Evolutionary conservation across 192 early-diverging fungal genomes (phyloP), one percentile per base, ranked within the genome.

Genomic region (Podila verticillata): DNA sequence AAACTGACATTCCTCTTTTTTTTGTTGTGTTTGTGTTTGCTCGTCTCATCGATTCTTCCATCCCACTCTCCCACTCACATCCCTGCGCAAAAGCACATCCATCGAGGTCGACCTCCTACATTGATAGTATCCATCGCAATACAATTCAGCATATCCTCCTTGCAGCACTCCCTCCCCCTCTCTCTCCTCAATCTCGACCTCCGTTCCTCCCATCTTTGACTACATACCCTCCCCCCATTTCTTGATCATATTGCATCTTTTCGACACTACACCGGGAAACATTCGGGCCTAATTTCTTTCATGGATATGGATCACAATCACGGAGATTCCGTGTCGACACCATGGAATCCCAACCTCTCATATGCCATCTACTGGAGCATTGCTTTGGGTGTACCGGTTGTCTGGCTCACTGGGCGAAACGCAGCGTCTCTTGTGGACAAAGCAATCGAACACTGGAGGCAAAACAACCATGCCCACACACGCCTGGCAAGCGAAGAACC

Each of bases 351-450:
- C 12, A 75, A 75, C 67, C 60, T 75, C n/a, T 31, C 60, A n/a
- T 75, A 75, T 47, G 73, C 73, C 2, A 47, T 75, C 28, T 65
- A 61, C 61, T 75, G 73, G 73, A 68, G 60, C 39, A 63, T 75
- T 22, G 66, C 61, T 0, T n/a, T 75, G 36, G 49, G 61, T 13
- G 29, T 58, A n/a, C 73, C 73, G 32, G 34, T 75, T 29, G 60
- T 75, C 7, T 35, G 61, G 7, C 17, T 75, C 19, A 68, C 60
- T 56, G 73, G 32, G 12, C 65, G 73, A 19, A 60, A 68, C 49
- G 17, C 67, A 17, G 48, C 64, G 3, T 10, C n/a, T 20, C 19
- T 22, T 5, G 28, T 61, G 13, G 20, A n/a, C 32, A 9, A 47
- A 15, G 36, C 60, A 36, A 28, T 51, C 39, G 31, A n/a, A 24